These are phyloP conservation scores for Colletotrichum echinochloae DNA, from an alignment of 2,329 filamentous ascomycete species.

Conservation along the genomic window DNA sequence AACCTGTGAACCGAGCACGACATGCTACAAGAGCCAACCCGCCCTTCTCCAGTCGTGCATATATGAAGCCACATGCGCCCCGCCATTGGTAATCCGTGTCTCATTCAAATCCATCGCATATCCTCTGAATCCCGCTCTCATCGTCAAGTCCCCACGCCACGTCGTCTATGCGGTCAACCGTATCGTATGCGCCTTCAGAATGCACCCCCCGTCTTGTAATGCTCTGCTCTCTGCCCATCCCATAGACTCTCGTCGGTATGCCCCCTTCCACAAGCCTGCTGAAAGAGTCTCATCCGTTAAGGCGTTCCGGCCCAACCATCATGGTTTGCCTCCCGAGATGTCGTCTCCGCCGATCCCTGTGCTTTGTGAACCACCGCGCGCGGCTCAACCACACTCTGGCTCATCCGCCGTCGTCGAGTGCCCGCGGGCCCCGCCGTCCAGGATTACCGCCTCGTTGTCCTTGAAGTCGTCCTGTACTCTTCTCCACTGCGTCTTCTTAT, in stretches of 20 bases:
- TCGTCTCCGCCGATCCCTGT: background rate
- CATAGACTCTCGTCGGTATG: constrained; percentile 4
- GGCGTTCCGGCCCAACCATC: background rate
- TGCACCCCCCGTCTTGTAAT: background rate
- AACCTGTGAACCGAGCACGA: background rate
- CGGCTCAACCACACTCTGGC: constrained; percentile 53
- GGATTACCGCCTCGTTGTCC: constrained; percentile 69
- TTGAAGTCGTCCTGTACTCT: constrained; percentile 71
- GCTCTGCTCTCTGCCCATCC: background rate
- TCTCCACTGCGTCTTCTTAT: constrained; percentile 63
- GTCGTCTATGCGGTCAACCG: background rate
- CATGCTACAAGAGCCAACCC: background rate
- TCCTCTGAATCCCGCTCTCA: background rate
- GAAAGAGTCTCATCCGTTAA: constrained; percentile 16
- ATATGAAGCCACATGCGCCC: constrained; percentile 1
- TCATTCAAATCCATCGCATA: background rate
- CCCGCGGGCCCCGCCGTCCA: constrained; percentile 67
- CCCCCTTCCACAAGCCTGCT: background rate
- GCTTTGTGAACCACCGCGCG: background rate
- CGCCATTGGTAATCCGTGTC: background rate
- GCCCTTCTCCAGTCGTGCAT: background rate
- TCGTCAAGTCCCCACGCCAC: background rate
- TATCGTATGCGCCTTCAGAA: background rate
- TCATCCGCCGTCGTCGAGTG: constrained; percentile 51
- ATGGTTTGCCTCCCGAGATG: background rate